Evolutionary conservation across 2,329 filamentous ascomycete genomes (phyloP).

Genomic region (Phaeoacremonium minimum): DNA sequence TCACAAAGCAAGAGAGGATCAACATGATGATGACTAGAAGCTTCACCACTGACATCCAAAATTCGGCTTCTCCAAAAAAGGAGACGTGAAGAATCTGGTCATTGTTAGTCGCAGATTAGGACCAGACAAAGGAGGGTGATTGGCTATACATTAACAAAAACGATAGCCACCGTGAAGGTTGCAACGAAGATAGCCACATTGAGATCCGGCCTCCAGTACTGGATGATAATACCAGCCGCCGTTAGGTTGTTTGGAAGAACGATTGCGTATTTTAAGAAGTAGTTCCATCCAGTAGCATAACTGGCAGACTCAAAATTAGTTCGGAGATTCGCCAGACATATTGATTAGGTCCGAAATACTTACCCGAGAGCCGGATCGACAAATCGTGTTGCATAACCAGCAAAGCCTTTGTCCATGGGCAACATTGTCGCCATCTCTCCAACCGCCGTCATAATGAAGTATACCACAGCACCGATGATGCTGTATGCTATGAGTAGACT

Average conservation of each 20-base stretch:
- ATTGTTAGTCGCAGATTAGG: neutral
- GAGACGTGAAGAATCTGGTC: neutral
- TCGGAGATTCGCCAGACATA: too few relatives aligned
- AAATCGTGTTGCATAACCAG: slow-evolving; percentile 21
- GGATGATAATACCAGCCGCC: slow-evolving; percentile 29
- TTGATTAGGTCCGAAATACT: too few relatives aligned
- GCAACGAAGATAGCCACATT: slow-evolving; percentile 33
- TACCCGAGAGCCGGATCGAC: slow-evolving; percentile 24
- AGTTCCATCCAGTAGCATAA: slow-evolving; percentile 41
- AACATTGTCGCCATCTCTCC: slow-evolving; percentile 26
- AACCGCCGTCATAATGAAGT: slow-evolving; percentile 47
- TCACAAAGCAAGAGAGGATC: slow-evolving; percentile 30
- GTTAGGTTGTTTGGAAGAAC: slow-evolving; percentile 32
- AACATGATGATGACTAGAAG: slow-evolving; percentile 35
- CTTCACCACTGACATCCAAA: slow-evolving; percentile 26
- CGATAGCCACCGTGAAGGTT: slow-evolving; percentile 25
- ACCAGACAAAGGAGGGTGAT: too few relatives aligned
- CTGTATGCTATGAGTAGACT: slow-evolving; percentile 32
- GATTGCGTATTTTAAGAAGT: slow-evolving; percentile 39
- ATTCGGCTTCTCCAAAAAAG: slow-evolving; percentile 1
- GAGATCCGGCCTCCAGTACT: slow-evolving; percentile 30
- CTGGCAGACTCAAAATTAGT: too few relatives aligned
- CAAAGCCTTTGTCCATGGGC: slow-evolving; percentile 21
- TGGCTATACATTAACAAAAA: slow-evolving; percentile 28
- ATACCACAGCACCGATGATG: slow-evolving; percentile 44